Evolutionary conservation across 768 basidiomycete genomes (phyloP), one percentile per base, ranked within the genome.

Genomic region (Aureoboletus auriporus): DNA sequence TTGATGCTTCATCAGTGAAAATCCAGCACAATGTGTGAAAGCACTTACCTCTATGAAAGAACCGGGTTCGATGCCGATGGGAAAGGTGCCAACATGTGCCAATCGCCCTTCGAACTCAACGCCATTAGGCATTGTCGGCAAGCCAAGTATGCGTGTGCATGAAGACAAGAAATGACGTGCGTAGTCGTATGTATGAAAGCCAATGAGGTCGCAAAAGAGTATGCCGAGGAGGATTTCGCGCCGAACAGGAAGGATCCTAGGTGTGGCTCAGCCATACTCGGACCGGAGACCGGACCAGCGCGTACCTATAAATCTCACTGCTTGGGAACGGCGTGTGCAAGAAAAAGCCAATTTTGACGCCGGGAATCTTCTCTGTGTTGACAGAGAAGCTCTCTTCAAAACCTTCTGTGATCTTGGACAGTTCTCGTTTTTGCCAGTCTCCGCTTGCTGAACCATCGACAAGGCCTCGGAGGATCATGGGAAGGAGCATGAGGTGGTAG

Each of bases 161-260:
- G 93, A 95, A 8, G 95, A 98, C 42, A 99, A 78, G 82, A 99
- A 99, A 69, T 99, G 96, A 36, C 96, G 93, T 2, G 96, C 96
- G 63, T 99, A 99, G 69, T 99, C 96, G 70, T 95, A 99, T 8
- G 96, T 99, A 75, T 99, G 96, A 82, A 98, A 99, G 12, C 96
- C 96, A 61, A 99, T 93, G 53, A 99, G 78, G 64, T 99, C 95
- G 61, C 91, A 97, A 67, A 94, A 92, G 12, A 98, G 77, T 38
- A 97, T 80, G 28, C 96, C 96, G 31, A 97, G 83, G n/a, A 99
- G 75, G 53, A 99, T 98, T 70, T 99, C 96, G 48, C 93, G 83
- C 42, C 96, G 87, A 31, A 99, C 96, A 3, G 96, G 96, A 13
- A 99, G 76, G 63, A 98, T 96, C 51, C 96, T 96, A 61, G 47